Evolutionary conservation across 2,329 filamentous ascomycete species (phyloP).

Genomic region (Pochonia chlamydosporia): DNA sequence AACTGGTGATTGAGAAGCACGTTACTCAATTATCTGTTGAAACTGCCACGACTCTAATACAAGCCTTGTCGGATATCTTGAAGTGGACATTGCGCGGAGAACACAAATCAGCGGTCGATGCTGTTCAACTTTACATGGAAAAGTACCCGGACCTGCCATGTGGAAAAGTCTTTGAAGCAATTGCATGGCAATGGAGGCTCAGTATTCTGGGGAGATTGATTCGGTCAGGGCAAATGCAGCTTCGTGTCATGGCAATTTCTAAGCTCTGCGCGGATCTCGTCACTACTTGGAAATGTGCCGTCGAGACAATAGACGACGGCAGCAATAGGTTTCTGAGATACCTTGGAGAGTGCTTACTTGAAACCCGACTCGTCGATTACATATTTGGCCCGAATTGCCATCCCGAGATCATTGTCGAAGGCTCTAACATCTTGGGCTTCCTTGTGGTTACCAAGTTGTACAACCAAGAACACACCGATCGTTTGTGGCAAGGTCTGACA

Average conservation of each 20-base stretch:
- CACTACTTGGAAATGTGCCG: slow-evolving; percentile 53
- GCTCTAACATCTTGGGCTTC: slow-evolving; percentile 81
- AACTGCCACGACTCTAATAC: slow-evolving; percentile 31
- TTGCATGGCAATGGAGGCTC: slow-evolving; percentile 64
- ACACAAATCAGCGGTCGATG: slow-evolving; percentile 27
- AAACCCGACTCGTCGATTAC: slow-evolving; percentile 73
- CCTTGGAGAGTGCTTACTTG: slow-evolving; percentile 62
- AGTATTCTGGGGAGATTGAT: slow-evolving; percentile 65
- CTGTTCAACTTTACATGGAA: slow-evolving; percentile 18
- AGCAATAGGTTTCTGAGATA: slow-evolving; percentile 52
- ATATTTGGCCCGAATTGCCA: slow-evolving; percentile 88
- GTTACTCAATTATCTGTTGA: slow-evolving; percentile 46
- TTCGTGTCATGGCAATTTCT: slow-evolving; percentile 75
- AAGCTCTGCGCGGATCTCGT: slow-evolving; percentile 68
- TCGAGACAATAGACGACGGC: slow-evolving; percentile 36
- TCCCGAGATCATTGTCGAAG: slow-evolving; percentile 78
- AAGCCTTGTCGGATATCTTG: slow-evolving; percentile 38
- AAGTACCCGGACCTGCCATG: slow-evolving; percentile 30
- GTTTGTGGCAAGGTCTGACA: slow-evolving; percentile 77
- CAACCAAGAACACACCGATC: slow-evolving; percentile 64
- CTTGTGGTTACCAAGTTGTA: slow-evolving; percentile 75
- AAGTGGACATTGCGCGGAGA: slow-evolving; percentile 32
- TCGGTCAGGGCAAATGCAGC: slow-evolving; percentile 81
- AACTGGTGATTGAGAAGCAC: slow-evolving; percentile 47
- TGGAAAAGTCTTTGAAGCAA: slow-evolving; percentile 39